phyloP scores from a whole-genome alignment of 2,329 filamentous ascomycete species.

The Trichoderma aggressivum region DNA sequence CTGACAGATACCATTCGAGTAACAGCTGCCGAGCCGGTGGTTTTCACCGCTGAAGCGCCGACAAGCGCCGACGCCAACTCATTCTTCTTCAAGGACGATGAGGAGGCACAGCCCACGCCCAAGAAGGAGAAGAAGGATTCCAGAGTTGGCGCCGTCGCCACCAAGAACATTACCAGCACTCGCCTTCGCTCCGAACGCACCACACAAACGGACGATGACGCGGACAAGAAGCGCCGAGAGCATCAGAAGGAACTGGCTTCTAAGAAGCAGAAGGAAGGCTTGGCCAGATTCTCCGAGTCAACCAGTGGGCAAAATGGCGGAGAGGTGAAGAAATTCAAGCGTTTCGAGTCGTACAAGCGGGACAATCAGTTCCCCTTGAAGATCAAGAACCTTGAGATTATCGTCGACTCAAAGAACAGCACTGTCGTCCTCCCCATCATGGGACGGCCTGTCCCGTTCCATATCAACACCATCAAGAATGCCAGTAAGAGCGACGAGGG shows the following conservation, averaged over 20 bases:
- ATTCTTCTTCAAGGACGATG: constrained; percentile 98
- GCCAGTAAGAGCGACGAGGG: constrained; percentile 96
- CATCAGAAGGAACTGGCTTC: constrained; percentile 85
- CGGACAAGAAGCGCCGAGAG: constrained; percentile 79
- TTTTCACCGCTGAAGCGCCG: constrained; percentile 91
- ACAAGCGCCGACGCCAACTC: constrained; percentile 91
- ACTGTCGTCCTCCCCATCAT: constrained; percentile 95
- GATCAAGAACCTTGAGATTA: constrained; percentile 80
- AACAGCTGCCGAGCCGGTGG: constrained; percentile 69
- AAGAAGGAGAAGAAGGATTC: constrained; percentile 87
- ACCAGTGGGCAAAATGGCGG: constrained; percentile 81
- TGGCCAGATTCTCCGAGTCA: constrained; percentile 81
- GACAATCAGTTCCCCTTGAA: constrained; percentile 87
- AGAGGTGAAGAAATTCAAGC: constrained; percentile 98
- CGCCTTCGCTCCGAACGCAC: constrained; percentile 86
- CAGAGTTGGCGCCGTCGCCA: constrained; percentile 80
- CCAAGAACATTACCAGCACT: constrained; percentile 93
- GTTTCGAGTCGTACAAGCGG: constrained; percentile 97
- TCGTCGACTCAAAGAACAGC: constrained; percentile 85
- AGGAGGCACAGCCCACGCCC: constrained; percentile 79
- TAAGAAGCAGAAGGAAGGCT: constrained; percentile 87
- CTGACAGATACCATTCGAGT: constrained; percentile 93
- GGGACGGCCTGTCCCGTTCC: constrained; percentile 95
- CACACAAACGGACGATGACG: constrained; percentile 84
- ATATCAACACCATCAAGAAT: constrained; percentile 98